These are phyloP conservation scores for Abrus precatorius DNA, from an alignment of 306 rosid genomes.

Conservation along the genomic window DNA sequence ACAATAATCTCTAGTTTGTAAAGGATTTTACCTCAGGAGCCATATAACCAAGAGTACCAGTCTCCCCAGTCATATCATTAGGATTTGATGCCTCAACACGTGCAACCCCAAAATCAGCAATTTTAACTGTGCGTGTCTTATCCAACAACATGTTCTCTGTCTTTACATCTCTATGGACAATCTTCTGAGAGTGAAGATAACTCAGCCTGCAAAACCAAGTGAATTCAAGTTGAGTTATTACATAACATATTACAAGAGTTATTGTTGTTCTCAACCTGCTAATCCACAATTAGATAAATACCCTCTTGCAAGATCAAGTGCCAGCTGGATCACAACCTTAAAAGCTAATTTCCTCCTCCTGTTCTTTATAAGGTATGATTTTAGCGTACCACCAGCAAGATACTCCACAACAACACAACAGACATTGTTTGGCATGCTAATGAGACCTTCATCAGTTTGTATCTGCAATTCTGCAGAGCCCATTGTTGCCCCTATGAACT, in stretches of 20 bases:
- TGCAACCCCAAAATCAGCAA: constrained; percentile 99
- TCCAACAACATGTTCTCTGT: constrained; percentile 97
- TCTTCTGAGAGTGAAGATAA: constrained; percentile 95
- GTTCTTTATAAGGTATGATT: constrained; percentile 88
- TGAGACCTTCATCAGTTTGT: constrained; percentile 87
- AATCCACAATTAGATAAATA: constrained; percentile 52
- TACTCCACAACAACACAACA: constrained; percentile 98
- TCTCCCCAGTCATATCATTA: constrained; percentile 99
- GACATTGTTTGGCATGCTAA: constrained; percentile 90
- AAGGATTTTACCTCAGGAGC: constrained; percentile 84
- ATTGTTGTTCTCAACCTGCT: constrained; percentile 35
- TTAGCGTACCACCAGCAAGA: constrained; percentile 88
- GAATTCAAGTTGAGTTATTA: constrained; percentile 41
- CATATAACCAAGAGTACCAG: constrained; percentile 99
- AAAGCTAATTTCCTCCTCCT: constrained; percentile 93
- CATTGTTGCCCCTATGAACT: constrained; percentile 98
- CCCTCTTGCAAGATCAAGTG: constrained; percentile 98
- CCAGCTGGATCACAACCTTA: constrained; percentile 90
- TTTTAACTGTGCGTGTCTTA: constrained; percentile 85
- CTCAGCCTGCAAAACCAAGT: constrained; percentile 74
- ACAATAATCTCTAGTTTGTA: constrained; percentile 24
- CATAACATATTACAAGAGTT: constrained; percentile 4
- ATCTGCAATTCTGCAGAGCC: constrained; percentile 88
- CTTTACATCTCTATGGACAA: constrained; percentile 98
- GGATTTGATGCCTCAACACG: constrained; percentile 99